Evolutionary conservation across 2,329 filamentous ascomycete species (phyloP), one percentile per base, ranked within the genome.

Genomic region (Pseudogymnoascus sp.): DNA sequence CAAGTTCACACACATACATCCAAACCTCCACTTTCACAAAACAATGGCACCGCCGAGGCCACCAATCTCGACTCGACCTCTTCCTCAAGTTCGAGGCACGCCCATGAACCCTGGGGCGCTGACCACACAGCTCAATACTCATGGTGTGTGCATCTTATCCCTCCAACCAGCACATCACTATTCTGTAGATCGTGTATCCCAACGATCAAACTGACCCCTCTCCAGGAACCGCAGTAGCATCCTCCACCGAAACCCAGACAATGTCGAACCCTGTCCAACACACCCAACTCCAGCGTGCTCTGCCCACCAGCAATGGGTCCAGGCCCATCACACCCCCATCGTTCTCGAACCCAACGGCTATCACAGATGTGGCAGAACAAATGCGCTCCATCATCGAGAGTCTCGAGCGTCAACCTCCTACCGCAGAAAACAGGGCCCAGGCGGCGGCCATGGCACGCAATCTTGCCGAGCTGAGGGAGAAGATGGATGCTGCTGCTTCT

Each of bases 311-410:
- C 51, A 6, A 36, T 34, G 28, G 8, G 11, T 36, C 51, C 10
- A 57, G 51, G 16, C 28, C 28, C 16, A 19, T 5, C 51, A 57
- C 51, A 34, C 51, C 51, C 8, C 51, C 51, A 36, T 36, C 51
- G 7, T 57, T 16, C 10, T 1, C 14, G 10, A 57, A 34, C 28
- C 2, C 11, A 11, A 6, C 8, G 5, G n/a, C 51, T 57, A 13
- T 16, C 28, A 19, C 10, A 19, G 51, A 57, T 34, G 51, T 57
- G 6, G 51, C 28, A 21, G 5, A 28, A 34, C 28, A 57, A 36
- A 57, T 57, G 28, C 51, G 51, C n/a, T 34, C 28, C 51, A 57
- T 57, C 51, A 57, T 57, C n/a, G 28, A 57, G 28, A 57, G 28
- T 28, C 51, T 57, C 8, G 51, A 57, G 16, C 51, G 51, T 5